Evolutionary conservation across 78 protist species (phyloP), one percentile per base, ranked within the genome.

Genomic region (Dictyostelium intermedium): DNA sequence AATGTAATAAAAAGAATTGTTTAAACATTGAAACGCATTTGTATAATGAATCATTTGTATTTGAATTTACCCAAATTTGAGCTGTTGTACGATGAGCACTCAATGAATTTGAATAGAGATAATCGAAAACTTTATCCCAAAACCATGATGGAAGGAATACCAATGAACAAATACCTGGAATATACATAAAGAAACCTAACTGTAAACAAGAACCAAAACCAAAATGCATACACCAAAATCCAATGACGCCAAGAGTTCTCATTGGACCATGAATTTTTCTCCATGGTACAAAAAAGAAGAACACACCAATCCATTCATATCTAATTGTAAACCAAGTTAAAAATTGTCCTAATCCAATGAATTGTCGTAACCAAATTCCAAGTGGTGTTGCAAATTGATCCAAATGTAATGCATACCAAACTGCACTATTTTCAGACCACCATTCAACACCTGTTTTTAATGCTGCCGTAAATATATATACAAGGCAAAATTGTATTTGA

Each of bases 171-270:
- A 60, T 34, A 43, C 84, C 93, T 5, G 93, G 93, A 39, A 87
- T 87, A 41, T 63, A 87, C 85, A 63, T 87, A 66, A 87, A 87
- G 85, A 87, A 87, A 20, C 93, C 93, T 3, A 87, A 43, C 45
- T 79, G 39, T 14, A 87, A 10, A 79, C 93, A 87, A 5, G 70
- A 35, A 5, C 93, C 93, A 78, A 87, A 87, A 2, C 93, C 93
- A 60, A 87, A 37, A 70, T 87, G 93, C 35, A 87, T 63, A 79
- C 93, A 87, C 93, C 84, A 78, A 32, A 87, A 87, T 34, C 82
- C 82, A 34, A 87, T 18, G 16, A 79, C 93, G 66, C 93, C 93
- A 8, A 87, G 0, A 8, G 93, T 79, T 37, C 93, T 35, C 5
- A 77, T 27, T 60, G 85, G 84, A 5, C 85, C 93, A 66, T 87